Evolutionary conservation across 2,329 filamentous ascomycete species (phyloP), one percentile per base, ranked within the genome.

Genomic region (Setomelanomma holmii): DNA sequence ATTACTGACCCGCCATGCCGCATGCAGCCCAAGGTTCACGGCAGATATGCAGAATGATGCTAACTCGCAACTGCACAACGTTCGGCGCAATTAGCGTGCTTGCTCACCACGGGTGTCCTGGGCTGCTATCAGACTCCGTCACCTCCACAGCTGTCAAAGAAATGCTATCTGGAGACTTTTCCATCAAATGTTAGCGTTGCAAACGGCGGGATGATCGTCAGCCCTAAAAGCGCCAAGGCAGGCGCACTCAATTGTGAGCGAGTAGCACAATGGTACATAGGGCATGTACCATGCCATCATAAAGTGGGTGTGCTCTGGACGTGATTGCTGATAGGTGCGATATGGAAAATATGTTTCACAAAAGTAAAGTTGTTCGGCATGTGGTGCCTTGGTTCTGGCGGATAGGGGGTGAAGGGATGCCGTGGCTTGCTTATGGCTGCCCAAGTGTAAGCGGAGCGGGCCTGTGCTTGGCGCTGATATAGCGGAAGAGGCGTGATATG

Each of bases 391-490:
- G 40, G 53, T 48, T 45, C 46, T 40, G 30, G 49, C 49, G 45
- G 59, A 57, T 19, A 56, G 56, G 56, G 48, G 60, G 56, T 53
- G 60, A 43, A 58, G 56, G 48, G 60, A 58, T 53, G 60, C 40
- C 49, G 46, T 46, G 44, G 44, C 39, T 51, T 42, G 43, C 43
- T 51, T 53, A n/a, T 57, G 53, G 56, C 36, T 43, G 43, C 30
- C 42, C 51, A 56, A 46, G 42, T 40, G 40, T 39, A 57, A 56
- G 64, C 64, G 62, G 62, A 66, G 64, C 60, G 63, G 63, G 60
- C 55, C 55, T 40, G 35, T 33, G 35, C 62, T 66, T 64, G 60
- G 64, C 64, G 46, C 21, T 17, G 39, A 41, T 45, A 49, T 49
- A 50, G 63, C 63, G 63, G 56, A 30, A 30, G 27, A 60, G 40